These are phyloP conservation scores for Trichoderma sp. DNA, from an alignment of 2,329 filamentous ascomycete genomes.

Conservation along the genomic window DNA sequence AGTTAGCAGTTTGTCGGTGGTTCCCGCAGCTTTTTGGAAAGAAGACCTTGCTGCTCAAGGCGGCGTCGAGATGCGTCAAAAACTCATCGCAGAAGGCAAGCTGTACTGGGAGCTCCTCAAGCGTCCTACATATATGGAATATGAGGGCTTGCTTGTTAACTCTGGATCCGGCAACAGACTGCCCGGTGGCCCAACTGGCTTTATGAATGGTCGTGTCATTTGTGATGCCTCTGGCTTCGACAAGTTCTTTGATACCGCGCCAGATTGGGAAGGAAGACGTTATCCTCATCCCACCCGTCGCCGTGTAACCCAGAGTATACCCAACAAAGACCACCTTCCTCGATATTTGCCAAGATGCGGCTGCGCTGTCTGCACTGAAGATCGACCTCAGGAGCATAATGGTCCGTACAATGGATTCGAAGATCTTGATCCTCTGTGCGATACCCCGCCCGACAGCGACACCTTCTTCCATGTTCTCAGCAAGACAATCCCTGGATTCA, in stretches of 20 bases:
- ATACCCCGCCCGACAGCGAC: constrained; percentile 46
- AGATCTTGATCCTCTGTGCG: constrained; percentile 43
- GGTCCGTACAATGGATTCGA: constrained; percentile 48
- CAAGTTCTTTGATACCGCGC: constrained; percentile 39
- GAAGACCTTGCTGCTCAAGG: constrained; percentile 42
- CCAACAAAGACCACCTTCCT: constrained; percentile 45
- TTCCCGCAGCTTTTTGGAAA: constrained; percentile 50
- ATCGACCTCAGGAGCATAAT: constrained; percentile 32
- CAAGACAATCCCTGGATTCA: constrained; percentile 52
- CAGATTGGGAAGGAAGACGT: constrained; percentile 32
- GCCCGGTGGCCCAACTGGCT: constrained; percentile 41
- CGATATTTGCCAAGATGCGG: constrained; percentile 47
- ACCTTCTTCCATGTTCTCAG: constrained; percentile 50
- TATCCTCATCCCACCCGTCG: constrained; percentile 21
- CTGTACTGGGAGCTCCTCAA: constrained; percentile 54
- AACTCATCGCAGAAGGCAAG: constrained; percentile 48
- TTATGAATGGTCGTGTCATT: constrained; percentile 49
- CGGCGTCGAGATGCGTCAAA: constrained; percentile 42
- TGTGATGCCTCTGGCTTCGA: constrained; percentile 49
- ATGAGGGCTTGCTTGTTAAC: constrained; percentile 48
- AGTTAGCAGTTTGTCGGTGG: constrained; percentile 46
- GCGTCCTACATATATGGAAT: constrained; percentile 51
- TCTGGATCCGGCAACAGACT: constrained; percentile 35
- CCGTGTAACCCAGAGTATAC: constrained; percentile 11
- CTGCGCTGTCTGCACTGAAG: constrained; percentile 44